These are phyloP conservation scores for Oryza meyeriana DNA, from an alignment of 176 grass and related monocot genomes.

Conservation along the genomic window DNA sequence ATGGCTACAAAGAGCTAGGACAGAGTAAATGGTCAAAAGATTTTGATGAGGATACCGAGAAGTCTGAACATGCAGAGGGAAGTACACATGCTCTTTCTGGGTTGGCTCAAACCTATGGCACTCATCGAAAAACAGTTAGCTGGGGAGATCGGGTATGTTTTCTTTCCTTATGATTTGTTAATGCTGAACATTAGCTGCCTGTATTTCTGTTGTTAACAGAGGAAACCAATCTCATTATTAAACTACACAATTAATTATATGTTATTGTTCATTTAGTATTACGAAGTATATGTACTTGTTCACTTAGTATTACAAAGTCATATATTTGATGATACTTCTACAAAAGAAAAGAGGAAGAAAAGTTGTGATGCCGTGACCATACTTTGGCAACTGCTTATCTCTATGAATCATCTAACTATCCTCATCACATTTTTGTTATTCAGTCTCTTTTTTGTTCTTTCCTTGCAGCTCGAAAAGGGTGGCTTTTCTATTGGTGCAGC, in stretches of 20 bases:
- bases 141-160: constrained; percentile 90
- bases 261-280: background rate
- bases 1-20: constrained; percentile 61
- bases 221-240: constrained; percentile 16
- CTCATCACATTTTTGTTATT: background rate
- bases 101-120: constrained; percentile 53
- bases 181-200: background rate
- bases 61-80: constrained; percentile 34
- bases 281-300: background rate
- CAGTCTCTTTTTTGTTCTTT: background rate
- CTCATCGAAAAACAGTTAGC: constrained; percentile 57
- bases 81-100: constrained; percentile 66
- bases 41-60: constrained; percentile 69
- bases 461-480: constrained; percentile 62
- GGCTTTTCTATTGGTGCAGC: constrained; percentile 89
- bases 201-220: constrained; percentile 8
- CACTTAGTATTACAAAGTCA: background rate
- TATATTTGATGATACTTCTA: constrained; percentile 8
- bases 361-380: background rate
- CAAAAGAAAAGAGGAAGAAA: background rate
- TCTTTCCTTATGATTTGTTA: constrained; percentile 18
- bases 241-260: constrained; percentile 1
- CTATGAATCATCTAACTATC: constrained; percentile 2
- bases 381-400: background rate
- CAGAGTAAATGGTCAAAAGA: constrained; percentile 96